Percentiles rank a stretch among this genome's conserved stretches.
Conservation (phyloP, 2,329 filamentous ascomycete genomes). For the Domatiomyces catenatus region DNA sequence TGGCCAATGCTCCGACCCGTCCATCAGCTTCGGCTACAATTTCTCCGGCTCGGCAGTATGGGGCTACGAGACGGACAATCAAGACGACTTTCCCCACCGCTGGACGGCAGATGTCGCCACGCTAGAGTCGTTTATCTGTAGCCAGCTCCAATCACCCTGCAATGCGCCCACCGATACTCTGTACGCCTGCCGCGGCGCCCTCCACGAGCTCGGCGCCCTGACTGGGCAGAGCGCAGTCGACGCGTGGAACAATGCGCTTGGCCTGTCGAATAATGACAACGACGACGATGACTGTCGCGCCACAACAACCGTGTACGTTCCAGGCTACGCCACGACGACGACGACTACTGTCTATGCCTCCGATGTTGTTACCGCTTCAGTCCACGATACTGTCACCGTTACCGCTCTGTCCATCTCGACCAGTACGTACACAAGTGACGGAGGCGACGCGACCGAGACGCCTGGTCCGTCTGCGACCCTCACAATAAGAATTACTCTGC, state of each 20-base stretch:
- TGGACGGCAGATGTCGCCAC: background rate
- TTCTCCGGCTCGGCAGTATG: background rate
- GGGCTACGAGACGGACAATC: background rate
- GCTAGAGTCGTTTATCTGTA: background rate
- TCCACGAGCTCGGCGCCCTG: background rate
- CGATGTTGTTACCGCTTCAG: background rate
- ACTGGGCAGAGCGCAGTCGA: background rate
- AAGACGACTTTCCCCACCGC: background rate
- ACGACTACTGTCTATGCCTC: background rate
- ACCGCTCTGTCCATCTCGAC: background rate
- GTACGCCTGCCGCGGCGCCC: background rate
- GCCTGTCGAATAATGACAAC: background rate
- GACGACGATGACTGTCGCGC: background rate
- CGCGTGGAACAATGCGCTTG: background rate
- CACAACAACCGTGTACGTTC: background rate
- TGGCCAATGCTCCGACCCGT: background rate
- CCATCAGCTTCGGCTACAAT: background rate
- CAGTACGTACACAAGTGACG: background rate
- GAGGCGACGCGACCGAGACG: too few species aligned
- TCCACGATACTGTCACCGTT: background rate
- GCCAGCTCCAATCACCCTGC: background rate
- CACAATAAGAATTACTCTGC: background rate
- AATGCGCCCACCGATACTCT: background rate
- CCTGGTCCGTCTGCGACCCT: background rate
- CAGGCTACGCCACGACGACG: background rate